phyloP scores from a whole-genome alignment of 768 basidiomycete species.

The Kwoniella shandongensis region DNA sequence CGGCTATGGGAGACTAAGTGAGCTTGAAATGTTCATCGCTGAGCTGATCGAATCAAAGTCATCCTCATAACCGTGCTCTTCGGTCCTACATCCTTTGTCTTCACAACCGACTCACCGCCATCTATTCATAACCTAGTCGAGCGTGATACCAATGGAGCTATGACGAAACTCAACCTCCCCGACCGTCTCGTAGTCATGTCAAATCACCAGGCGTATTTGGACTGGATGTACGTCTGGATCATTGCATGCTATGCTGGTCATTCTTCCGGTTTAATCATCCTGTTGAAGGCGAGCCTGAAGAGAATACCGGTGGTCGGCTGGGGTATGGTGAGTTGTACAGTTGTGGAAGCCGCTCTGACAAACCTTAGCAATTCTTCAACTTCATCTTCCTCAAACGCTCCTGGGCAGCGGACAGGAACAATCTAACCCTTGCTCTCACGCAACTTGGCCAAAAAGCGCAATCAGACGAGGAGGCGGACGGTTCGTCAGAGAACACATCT shows the following conservation, averaged over 20 bases:
- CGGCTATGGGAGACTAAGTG: slow-evolving; percentile 70
- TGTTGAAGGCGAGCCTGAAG: slow-evolving; percentile 86
- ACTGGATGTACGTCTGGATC: slow-evolving; percentile 70
- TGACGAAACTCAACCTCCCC: slow-evolving; percentile 68
- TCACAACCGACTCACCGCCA: slow-evolving; percentile 46
- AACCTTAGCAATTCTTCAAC: slow-evolving; percentile 82
- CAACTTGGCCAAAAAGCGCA: slow-evolving; percentile 61
- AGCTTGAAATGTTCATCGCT: slow-evolving; percentile 12
- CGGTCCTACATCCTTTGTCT: slow-evolving; percentile 39
- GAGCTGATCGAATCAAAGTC: slow-evolving; percentile 31
- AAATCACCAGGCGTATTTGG: slow-evolving; percentile 69
- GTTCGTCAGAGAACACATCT: background rate
- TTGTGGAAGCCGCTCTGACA: background rate
- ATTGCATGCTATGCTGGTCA: slow-evolving; percentile 43
- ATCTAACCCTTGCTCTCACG: slow-evolving; percentile 67
- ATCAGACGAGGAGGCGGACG: slow-evolving; percentile 13
- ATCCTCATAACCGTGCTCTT: slow-evolving; percentile 46
- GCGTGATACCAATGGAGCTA: slow-evolving; percentile 61
- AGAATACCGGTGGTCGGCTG: slow-evolving; percentile 84
- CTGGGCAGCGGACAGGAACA: slow-evolving; percentile 78
- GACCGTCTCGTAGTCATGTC: slow-evolving; percentile 78
- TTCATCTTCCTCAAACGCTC: slow-evolving; percentile 92
- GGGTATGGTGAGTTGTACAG: slow-evolving; percentile 58
- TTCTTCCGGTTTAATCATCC: slow-evolving; percentile 75
- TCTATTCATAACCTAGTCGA: slow-evolving; percentile 59